Evolutionary conservation across 2,329 filamentous ascomycete species (phyloP).

Genomic region (Rhinocladiella mackenziei): DNA sequence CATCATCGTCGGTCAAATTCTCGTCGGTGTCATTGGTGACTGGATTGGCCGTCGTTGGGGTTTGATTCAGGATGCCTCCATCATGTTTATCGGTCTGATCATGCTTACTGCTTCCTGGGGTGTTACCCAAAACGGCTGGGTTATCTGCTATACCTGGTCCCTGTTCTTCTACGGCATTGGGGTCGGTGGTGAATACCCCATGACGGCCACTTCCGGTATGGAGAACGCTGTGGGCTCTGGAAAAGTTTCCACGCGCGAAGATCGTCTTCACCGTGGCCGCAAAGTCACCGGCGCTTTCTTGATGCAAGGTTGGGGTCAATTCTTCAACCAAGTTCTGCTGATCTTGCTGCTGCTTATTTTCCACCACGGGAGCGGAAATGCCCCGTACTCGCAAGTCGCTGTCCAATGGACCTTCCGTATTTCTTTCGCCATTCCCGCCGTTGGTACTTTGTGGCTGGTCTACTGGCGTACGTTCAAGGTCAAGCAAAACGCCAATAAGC

Average conservation of each 20-base stretch:
- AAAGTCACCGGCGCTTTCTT: conserved; percentile 94
- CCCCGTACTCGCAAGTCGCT: conserved; percentile 71
- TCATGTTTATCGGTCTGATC: conserved; percentile 90
- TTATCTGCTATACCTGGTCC: conserved; percentile 94
- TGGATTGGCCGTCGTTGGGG: conserved; percentile 88
- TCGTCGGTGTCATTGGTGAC: conserved; percentile 76
- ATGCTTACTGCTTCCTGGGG: conserved; percentile 94
- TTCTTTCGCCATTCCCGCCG: conserved; percentile 84
- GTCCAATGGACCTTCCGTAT: conserved; percentile 89
- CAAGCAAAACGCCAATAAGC: conserved; percentile 72
- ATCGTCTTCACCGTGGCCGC: conserved; percentile 90
- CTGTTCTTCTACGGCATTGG: conserved; percentile 82
- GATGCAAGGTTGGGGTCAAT: conserved; percentile 98
- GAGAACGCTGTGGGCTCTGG: conserved; percentile 83
- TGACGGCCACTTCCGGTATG: conserved; percentile 93
- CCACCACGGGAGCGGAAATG: conserved; percentile 70
- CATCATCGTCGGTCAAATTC: conserved; percentile 89
- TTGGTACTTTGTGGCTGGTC: conserved; percentile 88
- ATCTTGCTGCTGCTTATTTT: conserved; percentile 85
- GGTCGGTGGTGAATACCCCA: conserved; percentile 65
- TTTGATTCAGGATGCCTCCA: conserved; percentile 87
- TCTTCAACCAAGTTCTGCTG: conserved; percentile 85
- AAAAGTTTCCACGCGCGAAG: conserved; percentile 82
- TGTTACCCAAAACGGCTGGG: conserved; percentile 81
- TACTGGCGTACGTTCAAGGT: conserved; percentile 97